Evolutionary conservation across 2,329 filamentous ascomycete species (phyloP), one percentile per base, ranked within the genome.

Genomic region (Calonectria pseudoreteaudii): DNA sequence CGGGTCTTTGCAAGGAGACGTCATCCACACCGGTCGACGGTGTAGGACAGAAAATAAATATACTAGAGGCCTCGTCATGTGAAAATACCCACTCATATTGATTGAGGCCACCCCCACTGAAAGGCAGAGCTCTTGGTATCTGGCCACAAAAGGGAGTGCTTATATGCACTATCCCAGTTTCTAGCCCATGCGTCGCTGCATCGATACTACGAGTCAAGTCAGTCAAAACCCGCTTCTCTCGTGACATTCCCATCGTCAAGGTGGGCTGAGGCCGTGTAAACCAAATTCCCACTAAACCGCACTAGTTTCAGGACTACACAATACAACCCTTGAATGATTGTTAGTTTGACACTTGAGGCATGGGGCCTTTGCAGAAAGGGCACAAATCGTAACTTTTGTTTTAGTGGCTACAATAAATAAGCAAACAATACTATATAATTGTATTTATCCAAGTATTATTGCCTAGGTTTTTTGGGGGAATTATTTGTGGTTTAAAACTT

Each of bases 281-380:
- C 44, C 68, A 70, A 70, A 58, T 20, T 52, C 31, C 67, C 68
- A 70, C 68, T 53, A 64, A 31, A 34, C 56, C 53, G 44, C 67
- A 53, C 67, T 64, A 52, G 31, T 50, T 52, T 34, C 47, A 30
- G 44, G 34, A n/a, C 47, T 56, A 38, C 8, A 31, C 30, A 31
- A 31, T 31, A 31, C 30, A 31, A 31, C 30, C 30, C 30, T 31
- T 31, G 30, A 31, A 31, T 31, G 30, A 31, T 31, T 8, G 30
- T 31, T 31, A 31, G 30, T 31, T 31, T 31, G 30, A 31, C 30
- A 31, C 30, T 31, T 31, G 30, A 8, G 4, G 30, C 30, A 31
- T 31, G 30, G 30, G 30, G 30, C 30, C 8, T 31, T 31, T 31
- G 30, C 30, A 31, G 30, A 31, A 31, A 31, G 30, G 30, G 8